phyloP scores from a whole-genome alignment of 2,329 filamentous ascomycete species.

The Fusarium staphyleae region DNA sequence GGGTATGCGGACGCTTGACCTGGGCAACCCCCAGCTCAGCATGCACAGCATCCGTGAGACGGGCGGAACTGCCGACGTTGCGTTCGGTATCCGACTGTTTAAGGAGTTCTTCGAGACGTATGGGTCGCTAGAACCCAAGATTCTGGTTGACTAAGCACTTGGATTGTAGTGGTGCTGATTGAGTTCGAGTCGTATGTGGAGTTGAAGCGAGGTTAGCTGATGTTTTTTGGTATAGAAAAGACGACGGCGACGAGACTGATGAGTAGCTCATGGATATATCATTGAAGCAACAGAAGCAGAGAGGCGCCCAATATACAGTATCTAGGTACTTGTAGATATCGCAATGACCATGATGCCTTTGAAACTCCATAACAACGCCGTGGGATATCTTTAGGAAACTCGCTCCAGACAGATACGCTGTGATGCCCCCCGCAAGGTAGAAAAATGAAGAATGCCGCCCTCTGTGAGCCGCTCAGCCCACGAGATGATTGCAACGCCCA shows the following conservation, averaged over 20 bases:
- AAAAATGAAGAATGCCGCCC: conserved; percentile 6
- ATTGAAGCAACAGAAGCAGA: conserved; percentile 7
- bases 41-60: conserved; percentile 99
- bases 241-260: conserved; percentile 1
- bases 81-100: conserved; percentile 85
- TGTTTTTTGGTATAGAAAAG: background rate
- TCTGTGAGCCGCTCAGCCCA: background rate
- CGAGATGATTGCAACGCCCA: conserved; percentile 5
- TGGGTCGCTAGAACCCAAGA: conserved; percentile 80
- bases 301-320: background rate
- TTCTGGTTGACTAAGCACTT: conserved; percentile 75
- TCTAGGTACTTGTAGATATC: conserved; percentile 36
- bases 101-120: conserved; percentile 87
- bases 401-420: conserved; percentile 14
- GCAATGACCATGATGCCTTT: background rate
- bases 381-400: conserved; percentile 27
- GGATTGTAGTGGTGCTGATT: conserved; percentile 10
- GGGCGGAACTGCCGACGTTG: conserved; percentile 85
- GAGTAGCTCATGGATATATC: conserved; percentile 2
- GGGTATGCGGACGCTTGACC: conserved; percentile 86
- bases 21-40: conserved; percentile 91
- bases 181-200: conserved; percentile 8
- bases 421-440: conserved; percentile 19
- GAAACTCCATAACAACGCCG: conserved; percentile 19
- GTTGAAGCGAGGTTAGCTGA: conserved; percentile 13